Evolutionary conservation across 2,329 filamentous ascomycete species (phyloP), one percentile per base, ranked within the genome.

Genomic region (Aspergillus viridinutans): DNA sequence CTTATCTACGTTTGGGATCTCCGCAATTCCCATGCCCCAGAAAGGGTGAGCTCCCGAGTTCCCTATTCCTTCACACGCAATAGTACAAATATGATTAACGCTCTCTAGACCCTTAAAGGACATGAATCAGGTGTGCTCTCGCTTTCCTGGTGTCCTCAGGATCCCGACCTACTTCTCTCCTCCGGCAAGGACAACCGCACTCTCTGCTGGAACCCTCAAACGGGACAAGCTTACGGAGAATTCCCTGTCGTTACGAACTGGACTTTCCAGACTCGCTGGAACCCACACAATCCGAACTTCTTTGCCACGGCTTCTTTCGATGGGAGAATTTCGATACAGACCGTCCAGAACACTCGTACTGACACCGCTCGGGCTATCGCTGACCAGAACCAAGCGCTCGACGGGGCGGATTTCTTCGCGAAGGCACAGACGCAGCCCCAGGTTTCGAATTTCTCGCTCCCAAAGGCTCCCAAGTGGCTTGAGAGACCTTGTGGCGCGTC

Each of bases 211-310:
- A 97, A 97, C 74, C 91, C 94, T 1, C 90, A 94, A 69, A 96
- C 89, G 2, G 93, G 93, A 53, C 86, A 94, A 70, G 82, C 85
- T 12, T 89, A 92, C 61, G 94, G 95, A 63, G 93, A 97, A 75
- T 93, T 97, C 70, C 92, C 93, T 4, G 91, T 97, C 67, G 92
- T 96, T 54, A 97, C 93, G n/a, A 99, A 97, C 75, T 99, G 94
- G 93, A 96, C 92, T 5, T 99, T 99, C 80, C 87, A 93, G 71
- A 96, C 94, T 4, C 85, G 88, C 60, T 97, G 95, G 83, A 92
- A 96, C 73, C 94, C 94, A 29, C 87, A 90, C 65, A 96, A 99
- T 74, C 93, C 94, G 10, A 90, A 87, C 70, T 81, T 99, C 57
- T 90, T 93, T 51, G 95, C 95, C 20, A 97, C 94, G 20, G 94